Conservation (phyloP, 441 rosid genomes). For the Populus hybrid region DNA sequence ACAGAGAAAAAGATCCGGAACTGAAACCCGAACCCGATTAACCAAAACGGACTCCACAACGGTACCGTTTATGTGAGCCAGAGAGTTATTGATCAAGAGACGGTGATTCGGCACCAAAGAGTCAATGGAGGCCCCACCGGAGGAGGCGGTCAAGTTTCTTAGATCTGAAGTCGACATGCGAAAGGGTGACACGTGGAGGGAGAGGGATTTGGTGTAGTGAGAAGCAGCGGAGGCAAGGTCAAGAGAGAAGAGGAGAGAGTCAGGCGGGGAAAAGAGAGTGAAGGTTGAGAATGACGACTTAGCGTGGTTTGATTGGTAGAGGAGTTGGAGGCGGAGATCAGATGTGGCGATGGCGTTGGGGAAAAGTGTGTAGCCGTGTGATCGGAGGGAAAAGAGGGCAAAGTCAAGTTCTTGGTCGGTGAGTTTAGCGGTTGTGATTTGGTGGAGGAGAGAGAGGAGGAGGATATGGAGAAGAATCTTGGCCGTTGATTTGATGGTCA, state of each 20-base stretch:
- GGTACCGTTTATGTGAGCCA: slow-evolving; percentile 12
- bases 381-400: slow-evolving; percentile 35
- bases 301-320: background rate
- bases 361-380: slow-evolving; percentile 37
- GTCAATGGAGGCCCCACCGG: slow-evolving; percentile 12
- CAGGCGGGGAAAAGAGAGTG: slow-evolving; percentile 41
- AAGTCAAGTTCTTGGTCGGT: slow-evolving; percentile 29
- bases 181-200: slow-evolving; percentile 32
- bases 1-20: slow-evolving; percentile 35
- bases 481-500: background rate
- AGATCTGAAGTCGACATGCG: slow-evolving; percentile 25
- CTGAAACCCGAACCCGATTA: slow-evolving; percentile 26
- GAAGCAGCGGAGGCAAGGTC: slow-evolving; percentile 33
- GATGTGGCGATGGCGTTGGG: slow-evolving; percentile 38
- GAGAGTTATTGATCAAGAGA: slow-evolving; percentile 12
- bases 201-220: slow-evolving; percentile 27
- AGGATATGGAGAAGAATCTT: slow-evolving; percentile 1
- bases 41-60: slow-evolving; percentile 17
- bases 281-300: slow-evolving; percentile 24
- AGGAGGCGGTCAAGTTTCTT: slow-evolving; percentile 12
- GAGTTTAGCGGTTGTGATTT: slow-evolving; percentile 16
- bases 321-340: slow-evolving; percentile 29
- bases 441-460: slow-evolving; percentile 4
- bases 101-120: slow-evolving; percentile 29
- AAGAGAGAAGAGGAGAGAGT: slow-evolving; percentile 32